Base-by-base conservation (phyloP, 2,329 filamentous ascomycete genomes). In the Fusarium gaditjirri region DNA sequence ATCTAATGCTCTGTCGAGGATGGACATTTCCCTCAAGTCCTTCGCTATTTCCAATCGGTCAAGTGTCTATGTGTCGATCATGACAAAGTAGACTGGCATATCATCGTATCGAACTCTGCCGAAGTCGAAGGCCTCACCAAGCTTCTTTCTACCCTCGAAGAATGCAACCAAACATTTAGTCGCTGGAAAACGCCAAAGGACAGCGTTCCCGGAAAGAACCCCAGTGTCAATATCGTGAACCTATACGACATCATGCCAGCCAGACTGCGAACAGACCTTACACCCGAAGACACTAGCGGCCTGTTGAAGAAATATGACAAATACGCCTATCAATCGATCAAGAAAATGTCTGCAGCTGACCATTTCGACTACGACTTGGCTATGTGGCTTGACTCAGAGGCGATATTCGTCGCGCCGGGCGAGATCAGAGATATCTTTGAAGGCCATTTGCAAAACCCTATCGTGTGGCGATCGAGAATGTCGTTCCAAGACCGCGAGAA, bases 381-480 rank as follows among this genome's bases (percentile, higher is more conserved):
- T 0, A 19, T 52, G 23, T 52, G 49, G 49, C 49, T 52, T 2
- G 49, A 52, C 2, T 52, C 33, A 0, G 49, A 52, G 0, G 49
- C 33, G 23, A 52, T 38, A n/a, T 52, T 52, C 0, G 49, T 52
- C 6, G 7, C 33, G 2, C 33, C 49, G 0, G 49, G 49, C 0
- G 10, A 27, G n/a, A 52, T 52, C 2, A 52, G 49, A 27, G 49
- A 52, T 12, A 38, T 52, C 0, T 52, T 52, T 3, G 13, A 52
- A 4, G 49, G 49, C 0, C 49, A 52, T 13, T 3, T 52, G 9
- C 23, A 13, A 3, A 52, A n/a, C 10, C 49, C 49, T 10, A 38
- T 52, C 5, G 49, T 52, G 1, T 52, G 49, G 49, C 33, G 49
- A 4, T 52, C 49, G 2, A 52, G 49, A 2, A 52, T 52, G 49